Evolutionary conservation across 257 asterid species (phyloP).

Genomic region (Nyctanthes arbortristis): DNA sequence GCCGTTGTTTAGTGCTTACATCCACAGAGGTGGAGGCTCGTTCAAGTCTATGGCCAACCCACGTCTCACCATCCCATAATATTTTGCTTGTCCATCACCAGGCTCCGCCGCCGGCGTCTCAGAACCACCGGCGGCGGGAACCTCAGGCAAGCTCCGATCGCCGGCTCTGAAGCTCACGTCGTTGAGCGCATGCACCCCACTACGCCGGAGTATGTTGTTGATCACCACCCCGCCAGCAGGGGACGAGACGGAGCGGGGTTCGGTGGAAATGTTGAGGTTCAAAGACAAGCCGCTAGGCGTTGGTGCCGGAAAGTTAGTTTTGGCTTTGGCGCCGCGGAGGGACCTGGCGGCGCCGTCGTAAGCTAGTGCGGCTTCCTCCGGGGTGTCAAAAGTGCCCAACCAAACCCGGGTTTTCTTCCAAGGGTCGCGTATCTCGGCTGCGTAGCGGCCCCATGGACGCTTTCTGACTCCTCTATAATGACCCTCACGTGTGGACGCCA

Average conservation of each 20-base stretch:
- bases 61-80: slow-evolving; percentile 66
- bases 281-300: slow-evolving; percentile 38
- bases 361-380: slow-evolving; percentile 93
- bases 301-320: slow-evolving; percentile 77
- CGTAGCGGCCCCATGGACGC: slow-evolving; percentile 99
- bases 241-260: slow-evolving; percentile 51
- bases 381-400: slow-evolving; percentile 96
- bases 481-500: slow-evolving; percentile 83
- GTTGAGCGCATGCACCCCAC: slow-evolving; percentile 33
- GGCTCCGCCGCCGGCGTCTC: slow-evolving; percentile 34
- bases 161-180: slow-evolving; percentile 31
- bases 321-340: slow-evolving; percentile 88
- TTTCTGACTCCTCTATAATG: slow-evolving; percentile 93
- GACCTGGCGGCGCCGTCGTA: slow-evolving; percentile 98
- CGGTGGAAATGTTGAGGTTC: slow-evolving; percentile 71
- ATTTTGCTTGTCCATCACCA: slow-evolving; percentile 41
- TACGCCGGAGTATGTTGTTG: slow-evolving; percentile 62
- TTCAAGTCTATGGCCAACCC: slow-evolving; percentile 88
- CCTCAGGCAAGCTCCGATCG: slow-evolving; percentile 4
- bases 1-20: slow-evolving; percentile 31
- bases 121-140: slow-evolving; percentile 26
- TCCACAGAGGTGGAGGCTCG: slow-evolving; percentile 93
- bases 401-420: slow-evolving; percentile 98
- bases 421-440: slow-evolving; percentile 97
- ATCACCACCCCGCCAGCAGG: slow-evolving; percentile 53